Evolutionary conservation across 2,329 filamentous ascomycete genomes (phyloP), one percentile per base, ranked within the genome.

Genomic region (Neoscytalidium dimidiatum): DNA sequence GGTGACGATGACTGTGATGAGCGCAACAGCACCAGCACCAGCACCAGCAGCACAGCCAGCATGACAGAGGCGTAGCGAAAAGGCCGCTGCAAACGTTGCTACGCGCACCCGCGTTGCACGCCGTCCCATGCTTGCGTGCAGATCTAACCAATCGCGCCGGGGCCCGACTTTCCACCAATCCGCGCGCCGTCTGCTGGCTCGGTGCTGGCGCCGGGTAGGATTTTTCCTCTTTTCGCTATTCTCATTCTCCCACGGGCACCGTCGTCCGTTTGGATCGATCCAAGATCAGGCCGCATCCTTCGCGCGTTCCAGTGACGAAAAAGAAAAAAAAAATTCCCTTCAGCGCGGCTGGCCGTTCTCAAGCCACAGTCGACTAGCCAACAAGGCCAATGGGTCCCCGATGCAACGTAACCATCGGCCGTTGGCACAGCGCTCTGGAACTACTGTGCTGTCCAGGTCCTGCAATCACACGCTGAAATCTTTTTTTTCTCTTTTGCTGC

Each of bases 121-220:
- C 33, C 53, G 23, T 57, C n/a, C n/a, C n/a, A n/a, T n/a, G n/a
- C n/a, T 44, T 26, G 35, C 31, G n/a, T 46, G 56, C 26, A 13
- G 9, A 31, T 46, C 13, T 11, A 26, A 14, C 53, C 38, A 58
- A 58, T 58, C 26, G 17, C 26, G 8, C 26, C 11, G 17, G 53
- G 56, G 28, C 4, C 56, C 56, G 38, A 60, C 56, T 60, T 60
- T 60, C 56, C 56, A 46, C 56, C 56, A 60, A 48, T 60, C 35
- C 23, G 2, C 4, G 6, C 2, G 33, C n/a, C 44, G 53, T 21
- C 29, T 23, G 33, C 31, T 11, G 3, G 17, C 51, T 35, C 52
- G 52, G 52, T 17, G 35, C 52, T 28, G 21, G 52, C 35, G 29
- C 53, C 53, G 35, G 35, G 41, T 23, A 14, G 19, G 13, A 19